Percentiles rank a stretch among this genome's conserved stretches.
phyloP scores from a whole-genome alignment of 306 rosid genomes.

The Rosa persica region DNA sequence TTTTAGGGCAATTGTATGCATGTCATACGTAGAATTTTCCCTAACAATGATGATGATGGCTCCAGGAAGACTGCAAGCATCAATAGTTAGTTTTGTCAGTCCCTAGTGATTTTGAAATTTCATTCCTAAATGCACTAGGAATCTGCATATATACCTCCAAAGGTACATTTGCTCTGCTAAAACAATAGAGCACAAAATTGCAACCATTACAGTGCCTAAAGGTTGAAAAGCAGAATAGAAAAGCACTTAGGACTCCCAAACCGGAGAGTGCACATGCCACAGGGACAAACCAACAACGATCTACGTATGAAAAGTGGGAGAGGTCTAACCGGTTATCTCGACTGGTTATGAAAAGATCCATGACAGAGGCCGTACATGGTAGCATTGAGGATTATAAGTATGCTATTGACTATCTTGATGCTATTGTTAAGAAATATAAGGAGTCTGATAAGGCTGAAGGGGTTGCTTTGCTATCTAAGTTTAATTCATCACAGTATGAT shows the following conservation, averaged over 20 bases:
- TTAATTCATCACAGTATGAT: background rate
- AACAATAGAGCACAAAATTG: slow-evolving; percentile 34
- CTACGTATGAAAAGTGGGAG: background rate
- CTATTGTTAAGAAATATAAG: background rate
- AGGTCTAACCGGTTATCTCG: background rate
- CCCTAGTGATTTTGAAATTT: background rate
- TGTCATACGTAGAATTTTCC: too few relatives aligned
- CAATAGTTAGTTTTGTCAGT: background rate
- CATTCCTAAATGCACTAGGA: background rate
- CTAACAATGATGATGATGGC: slow-evolving; percentile 29
- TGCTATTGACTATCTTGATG: background rate
- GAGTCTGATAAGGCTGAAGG: background rate
- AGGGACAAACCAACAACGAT: too few relatives aligned
- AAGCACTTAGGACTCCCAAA: background rate
- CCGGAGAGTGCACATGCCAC: too few relatives aligned
- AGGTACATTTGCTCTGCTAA: slow-evolving; percentile 13
- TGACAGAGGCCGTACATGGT: background rate
- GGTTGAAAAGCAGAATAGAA: slow-evolving; percentile 44
- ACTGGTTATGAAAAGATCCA: background rate
- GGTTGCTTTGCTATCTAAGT: background rate
- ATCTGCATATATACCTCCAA: slow-evolving; percentile 35
- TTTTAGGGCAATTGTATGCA: too few relatives aligned
- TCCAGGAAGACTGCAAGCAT: slow-evolving; percentile 30
- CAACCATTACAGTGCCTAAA: slow-evolving; percentile 38
- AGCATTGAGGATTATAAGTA: background rate